phyloP scores from a whole-genome alignment of 2,329 filamentous ascomycete species.

The Verticillium klebahnii region DNA sequence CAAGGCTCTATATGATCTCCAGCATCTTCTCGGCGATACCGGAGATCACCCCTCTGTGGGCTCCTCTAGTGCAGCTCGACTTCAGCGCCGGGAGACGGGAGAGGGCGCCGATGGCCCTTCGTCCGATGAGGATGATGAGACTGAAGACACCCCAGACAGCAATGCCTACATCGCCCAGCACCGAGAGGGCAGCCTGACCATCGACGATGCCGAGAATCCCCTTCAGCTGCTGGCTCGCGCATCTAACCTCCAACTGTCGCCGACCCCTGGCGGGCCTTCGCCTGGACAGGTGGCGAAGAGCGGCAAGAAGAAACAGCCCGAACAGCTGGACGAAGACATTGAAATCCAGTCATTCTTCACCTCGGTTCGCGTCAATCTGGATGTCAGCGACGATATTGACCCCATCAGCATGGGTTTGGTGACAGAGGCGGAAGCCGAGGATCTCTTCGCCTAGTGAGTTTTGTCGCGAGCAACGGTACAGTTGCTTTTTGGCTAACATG shows the following conservation, averaged over 20 bases:
- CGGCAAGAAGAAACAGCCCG: conserved; percentile 15
- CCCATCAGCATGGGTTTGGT: conserved; percentile 68
- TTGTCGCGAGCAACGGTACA: background rate
- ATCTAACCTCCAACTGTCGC: conserved; percentile 60
- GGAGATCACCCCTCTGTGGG: conserved; percentile 9
- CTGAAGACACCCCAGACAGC: conserved; percentile 20
- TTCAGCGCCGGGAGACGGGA: conserved; percentile 15
- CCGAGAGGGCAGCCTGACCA: conserved; percentile 48
- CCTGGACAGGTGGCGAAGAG: conserved; percentile 7
- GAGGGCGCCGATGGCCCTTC: conserved; percentile 24
- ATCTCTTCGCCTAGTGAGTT: conserved; percentile 60
- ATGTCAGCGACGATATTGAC: conserved; percentile 60
- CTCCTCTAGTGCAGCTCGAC: conserved; percentile 10
- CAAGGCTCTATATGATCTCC: conserved; percentile 38
- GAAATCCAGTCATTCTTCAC: conserved; percentile 63
- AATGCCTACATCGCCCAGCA: conserved; percentile 16
- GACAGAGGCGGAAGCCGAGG: conserved; percentile 58
- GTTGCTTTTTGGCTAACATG: background rate
- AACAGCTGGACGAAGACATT: conserved; percentile 31
- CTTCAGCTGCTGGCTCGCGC: conserved; percentile 68
- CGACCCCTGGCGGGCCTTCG: conserved; percentile 20
- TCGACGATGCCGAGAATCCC: conserved; percentile 73
- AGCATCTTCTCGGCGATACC: conserved; percentile 30
- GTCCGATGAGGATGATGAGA: conserved; percentile 26
- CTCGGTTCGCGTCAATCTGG: conserved; percentile 57